Conservation (phyloP, 495 filamentous ascomycete species). For the Patellaria atrata region DNA sequence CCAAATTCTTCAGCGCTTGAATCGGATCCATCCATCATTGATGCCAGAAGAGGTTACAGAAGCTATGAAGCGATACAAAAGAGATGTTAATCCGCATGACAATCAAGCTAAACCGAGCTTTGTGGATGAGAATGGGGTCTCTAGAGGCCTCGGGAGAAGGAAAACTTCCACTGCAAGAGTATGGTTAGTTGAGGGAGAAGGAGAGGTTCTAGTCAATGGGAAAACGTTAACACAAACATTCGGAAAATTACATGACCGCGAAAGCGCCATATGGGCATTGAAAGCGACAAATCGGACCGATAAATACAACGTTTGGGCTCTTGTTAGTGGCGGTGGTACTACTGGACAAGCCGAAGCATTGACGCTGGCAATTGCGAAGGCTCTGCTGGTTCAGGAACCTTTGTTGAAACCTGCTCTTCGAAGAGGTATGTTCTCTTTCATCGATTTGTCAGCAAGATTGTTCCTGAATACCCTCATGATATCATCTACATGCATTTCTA, state of each 20-base stretch:
- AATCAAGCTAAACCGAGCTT: constrained; percentile 38
- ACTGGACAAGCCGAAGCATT: constrained; percentile 95
- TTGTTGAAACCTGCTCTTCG: constrained; percentile 73
- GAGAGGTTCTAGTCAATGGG: constrained; percentile 80
- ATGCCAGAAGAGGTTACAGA: constrained; percentile 52
- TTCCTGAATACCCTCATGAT: constrained; percentile 19
- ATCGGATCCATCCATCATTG: constrained; percentile 69
- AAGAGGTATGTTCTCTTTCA: constrained; percentile 71
- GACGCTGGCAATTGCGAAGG: constrained; percentile 81
- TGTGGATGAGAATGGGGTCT: constrained; percentile 60
- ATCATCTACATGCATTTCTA: constrained; percentile 16
- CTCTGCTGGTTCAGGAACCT: constrained; percentile 79
- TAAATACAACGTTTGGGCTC: constrained; percentile 93
- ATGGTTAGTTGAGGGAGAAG: constrained; percentile 79
- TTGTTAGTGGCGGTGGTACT: constrained; percentile 68
- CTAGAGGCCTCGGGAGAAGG: constrained; percentile 63
- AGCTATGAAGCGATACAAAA: constrained; percentile 54
- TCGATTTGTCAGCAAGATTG: no score
- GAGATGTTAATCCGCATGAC: constrained; percentile 55
- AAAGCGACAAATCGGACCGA: constrained; percentile 69
- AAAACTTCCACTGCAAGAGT: constrained; percentile 76
- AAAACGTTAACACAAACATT: constrained; percentile 66
- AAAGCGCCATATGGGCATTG: constrained; percentile 85
- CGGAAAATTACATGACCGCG: constrained; percentile 78
- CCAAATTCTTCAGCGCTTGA: constrained; percentile 60